Evolutionary conservation across 768 basidiomycete species (phyloP), one percentile per base, ranked within the genome.

Genomic region (Russula virescens): DNA sequence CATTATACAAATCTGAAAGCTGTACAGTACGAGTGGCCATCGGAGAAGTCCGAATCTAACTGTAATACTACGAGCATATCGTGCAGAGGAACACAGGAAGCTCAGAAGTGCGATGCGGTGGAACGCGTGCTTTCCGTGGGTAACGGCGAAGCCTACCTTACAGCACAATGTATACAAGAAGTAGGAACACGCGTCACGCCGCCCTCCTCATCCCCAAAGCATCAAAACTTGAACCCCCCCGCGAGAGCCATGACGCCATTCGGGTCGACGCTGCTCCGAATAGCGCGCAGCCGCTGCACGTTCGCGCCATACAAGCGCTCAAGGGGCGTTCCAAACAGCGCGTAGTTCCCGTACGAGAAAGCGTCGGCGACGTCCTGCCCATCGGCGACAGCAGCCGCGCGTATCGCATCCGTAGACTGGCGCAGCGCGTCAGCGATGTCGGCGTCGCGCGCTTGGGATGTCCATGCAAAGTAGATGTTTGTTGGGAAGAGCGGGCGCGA

Each of bases 201-300:
- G 10, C 38, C 10, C 2, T 11, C 38, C 38, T 38, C 42, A 19
- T 43, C 18, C 42, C 3, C 42, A 19, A 43, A 25, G 13, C n/a
- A 42, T 65, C 61, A 69, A 31, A 69, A 43, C 58, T 64, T 68
- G 50, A 64, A 68, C 1, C 69, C 69, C 0, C 69, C 68, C 9
- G 69, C 61, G 21, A 68, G 59, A 18, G 46, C 58, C 68, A 70
- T 70, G 42, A 70, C 63, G 19, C 66, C 54, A 8, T 34, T 40
- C 16, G 66, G 68, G 42, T 70, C 69, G 31, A 60, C 48, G 16
- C 16, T 25, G 10, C 8, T 43, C 25, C 46, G 49, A 31, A 70
- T 62, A 23, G 21, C 26, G 28, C 45, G 47, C 57, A 70, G 26
- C 38, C 64, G 43, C 18, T 54, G 45, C 35, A 70, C 1, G 45